Evolutionary conservation across 345 rosid genomes (phyloP).

Genomic region (Bruguiera gymnorhiza): DNA sequence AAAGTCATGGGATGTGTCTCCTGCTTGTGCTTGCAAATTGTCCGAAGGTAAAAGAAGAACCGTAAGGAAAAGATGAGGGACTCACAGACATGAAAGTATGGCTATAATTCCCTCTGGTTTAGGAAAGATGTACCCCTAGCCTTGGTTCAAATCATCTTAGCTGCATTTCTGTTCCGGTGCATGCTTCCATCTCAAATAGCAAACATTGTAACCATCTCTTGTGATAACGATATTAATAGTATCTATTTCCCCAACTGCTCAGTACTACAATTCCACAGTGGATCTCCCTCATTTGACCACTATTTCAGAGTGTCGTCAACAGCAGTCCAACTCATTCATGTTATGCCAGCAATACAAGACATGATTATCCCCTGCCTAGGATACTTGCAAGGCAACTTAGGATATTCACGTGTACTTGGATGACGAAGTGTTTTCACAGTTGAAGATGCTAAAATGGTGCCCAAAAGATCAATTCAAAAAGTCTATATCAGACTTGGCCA

Average conservation of each 20-base stretch:
- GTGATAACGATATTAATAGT: background rate
- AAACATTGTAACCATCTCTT: background rate
- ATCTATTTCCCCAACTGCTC: background rate
- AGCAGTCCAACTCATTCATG: background rate
- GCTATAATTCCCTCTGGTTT: no score
- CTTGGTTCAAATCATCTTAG: no score
- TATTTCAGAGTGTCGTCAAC: background rate
- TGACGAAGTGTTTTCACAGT: no score
- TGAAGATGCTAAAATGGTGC: no score
- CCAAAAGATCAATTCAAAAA: no score
- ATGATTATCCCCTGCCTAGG: background rate
- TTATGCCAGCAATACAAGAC: no score
- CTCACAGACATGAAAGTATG: background rate
- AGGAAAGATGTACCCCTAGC: background rate
- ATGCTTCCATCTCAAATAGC: background rate
- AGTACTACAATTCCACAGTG: background rate
- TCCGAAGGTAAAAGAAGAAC: no score
- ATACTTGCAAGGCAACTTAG: background rate
- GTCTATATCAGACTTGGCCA: background rate
- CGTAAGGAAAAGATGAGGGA: no score
- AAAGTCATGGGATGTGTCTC: no score
- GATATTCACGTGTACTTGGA: background rate
- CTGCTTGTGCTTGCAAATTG: no score
- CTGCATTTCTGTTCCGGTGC: background rate
- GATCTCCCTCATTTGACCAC: background rate